Conservation (phyloP, 179 eudicot genomes). For the Silene vulgaris region DNA sequence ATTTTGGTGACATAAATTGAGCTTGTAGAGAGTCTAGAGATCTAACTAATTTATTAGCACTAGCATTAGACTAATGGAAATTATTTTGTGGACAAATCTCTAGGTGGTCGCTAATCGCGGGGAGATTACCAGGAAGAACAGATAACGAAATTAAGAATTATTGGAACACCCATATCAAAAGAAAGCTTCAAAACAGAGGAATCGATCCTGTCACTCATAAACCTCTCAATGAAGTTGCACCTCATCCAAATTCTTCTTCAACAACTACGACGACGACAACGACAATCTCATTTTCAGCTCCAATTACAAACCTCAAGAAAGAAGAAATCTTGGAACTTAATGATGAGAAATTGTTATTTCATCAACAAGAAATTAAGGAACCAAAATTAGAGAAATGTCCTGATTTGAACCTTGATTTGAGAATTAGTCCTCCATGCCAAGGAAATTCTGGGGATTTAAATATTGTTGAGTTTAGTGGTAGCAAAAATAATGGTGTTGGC, state of each 20-base stretch:
- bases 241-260: conserved; percentile 13
- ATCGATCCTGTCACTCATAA: conserved; percentile 11
- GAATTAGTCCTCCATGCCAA: conserved; percentile 25
- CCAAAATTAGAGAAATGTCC: conserved; percentile 35
- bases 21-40: no score
- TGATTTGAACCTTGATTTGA: conserved; percentile 17
- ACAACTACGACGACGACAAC: conserved; percentile 19
- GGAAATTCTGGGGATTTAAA: conserved; percentile 30
- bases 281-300: conserved; percentile 33
- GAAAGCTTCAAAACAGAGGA: conserved; percentile 20
- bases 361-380: conserved; percentile 24
- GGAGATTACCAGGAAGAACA: conserved; percentile 21
- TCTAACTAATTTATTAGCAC: no score
- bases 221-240: conserved; percentile 2
- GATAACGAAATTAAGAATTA: conserved; percentile 19
- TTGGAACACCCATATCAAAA: conserved; percentile 18
- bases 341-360: conserved; percentile 24
- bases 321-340: conserved; percentile 27
- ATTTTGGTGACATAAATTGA: no score
- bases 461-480: conserved; percentile 23
- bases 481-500: conserved; percentile 29
- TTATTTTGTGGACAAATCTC: conserved; percentile 55
- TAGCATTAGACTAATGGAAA: conserved; percentile 4
- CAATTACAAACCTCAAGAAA: conserved; percentile 24
- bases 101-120: conserved; percentile 20